Evolutionary conservation across 176 grass and related monocot species (phyloP).

Genomic region (Rhynchospora breviuscula): DNA sequence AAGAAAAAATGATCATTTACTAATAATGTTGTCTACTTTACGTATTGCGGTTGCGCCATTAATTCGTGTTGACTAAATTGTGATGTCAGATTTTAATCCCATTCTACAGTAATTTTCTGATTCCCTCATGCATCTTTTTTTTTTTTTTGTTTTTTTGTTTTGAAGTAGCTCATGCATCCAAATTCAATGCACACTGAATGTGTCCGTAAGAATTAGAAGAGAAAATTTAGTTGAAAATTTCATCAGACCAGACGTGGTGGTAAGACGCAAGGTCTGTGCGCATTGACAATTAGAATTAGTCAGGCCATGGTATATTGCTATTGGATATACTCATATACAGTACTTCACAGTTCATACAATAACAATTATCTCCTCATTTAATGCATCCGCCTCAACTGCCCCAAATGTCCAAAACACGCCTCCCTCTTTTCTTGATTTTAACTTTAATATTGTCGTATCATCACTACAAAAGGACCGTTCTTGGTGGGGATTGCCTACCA

Average conservation of each 20-base stretch:
- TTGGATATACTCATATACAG: background rate
- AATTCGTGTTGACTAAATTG: too few species aligned
- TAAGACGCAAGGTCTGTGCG: background rate
- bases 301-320: background rate
- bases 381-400: background rate
- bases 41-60: too few species aligned
- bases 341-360: background rate
- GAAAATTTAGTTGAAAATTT: background rate
- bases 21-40: too few species aligned
- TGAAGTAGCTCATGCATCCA: background rate
- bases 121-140: background rate
- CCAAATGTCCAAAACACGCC: background rate
- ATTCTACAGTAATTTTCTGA: too few species aligned
- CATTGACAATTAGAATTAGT: background rate
- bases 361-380: slow-evolving; percentile 12
- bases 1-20: too few species aligned
- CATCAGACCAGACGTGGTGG: background rate
- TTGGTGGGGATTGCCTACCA: background rate
- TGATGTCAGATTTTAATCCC: too few species aligned
- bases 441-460: background rate
- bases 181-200: background rate
- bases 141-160: background rate
- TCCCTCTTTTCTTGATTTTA: background rate
- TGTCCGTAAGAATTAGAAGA: background rate
- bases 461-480: background rate